Evolutionary conservation across 2,329 filamentous ascomycete species (phyloP).

Genomic region (Aureobasidium zeae): DNA sequence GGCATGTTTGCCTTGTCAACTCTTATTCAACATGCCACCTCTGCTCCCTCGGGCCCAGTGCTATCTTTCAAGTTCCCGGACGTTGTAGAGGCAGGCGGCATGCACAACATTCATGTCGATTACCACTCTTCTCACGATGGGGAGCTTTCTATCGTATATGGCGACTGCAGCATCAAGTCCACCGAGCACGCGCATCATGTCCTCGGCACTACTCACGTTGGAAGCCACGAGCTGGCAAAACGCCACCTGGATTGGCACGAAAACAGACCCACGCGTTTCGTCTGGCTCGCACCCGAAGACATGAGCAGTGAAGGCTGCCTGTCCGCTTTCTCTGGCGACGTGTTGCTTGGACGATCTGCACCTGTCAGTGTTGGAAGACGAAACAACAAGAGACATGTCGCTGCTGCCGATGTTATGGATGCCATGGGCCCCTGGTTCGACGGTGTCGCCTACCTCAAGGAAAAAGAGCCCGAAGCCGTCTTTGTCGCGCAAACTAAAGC

Average conservation of each 20-base stretch:
- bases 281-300: slow-evolving; percentile 40
- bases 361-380: slow-evolving; percentile 31
- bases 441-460: slow-evolving; percentile 49
- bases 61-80: slow-evolving; percentile 12
- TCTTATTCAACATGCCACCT: slow-evolving; percentile 5
- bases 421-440: slow-evolving; percentile 57
- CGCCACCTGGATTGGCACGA: slow-evolving; percentile 23
- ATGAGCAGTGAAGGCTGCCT: slow-evolving; percentile 34
- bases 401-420: slow-evolving; percentile 42
- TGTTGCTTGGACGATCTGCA: slow-evolving; percentile 35
- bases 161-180: slow-evolving; percentile 33
- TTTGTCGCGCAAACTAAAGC: slow-evolving; percentile 47
- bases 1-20: slow-evolving; percentile 12
- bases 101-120: slow-evolving; percentile 43
- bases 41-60: background rate
- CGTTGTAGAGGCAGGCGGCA: slow-evolving; percentile 23
- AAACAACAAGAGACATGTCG: slow-evolving; percentile 29
- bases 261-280: slow-evolving; percentile 37
- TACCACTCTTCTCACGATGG: slow-evolving; percentile 38
- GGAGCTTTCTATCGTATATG: slow-evolving; percentile 38
- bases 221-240: slow-evolving; percentile 24
- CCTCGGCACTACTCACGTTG: slow-evolving; percentile 35
- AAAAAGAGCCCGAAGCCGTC: slow-evolving; percentile 44
- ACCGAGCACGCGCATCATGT: slow-evolving; percentile 35
- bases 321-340: slow-evolving; percentile 35